Evolutionary conservation across 768 basidiomycete species (phyloP), one percentile per base, ranked within the genome.

Genomic region (Symmetrospora coprosmae): DNA sequence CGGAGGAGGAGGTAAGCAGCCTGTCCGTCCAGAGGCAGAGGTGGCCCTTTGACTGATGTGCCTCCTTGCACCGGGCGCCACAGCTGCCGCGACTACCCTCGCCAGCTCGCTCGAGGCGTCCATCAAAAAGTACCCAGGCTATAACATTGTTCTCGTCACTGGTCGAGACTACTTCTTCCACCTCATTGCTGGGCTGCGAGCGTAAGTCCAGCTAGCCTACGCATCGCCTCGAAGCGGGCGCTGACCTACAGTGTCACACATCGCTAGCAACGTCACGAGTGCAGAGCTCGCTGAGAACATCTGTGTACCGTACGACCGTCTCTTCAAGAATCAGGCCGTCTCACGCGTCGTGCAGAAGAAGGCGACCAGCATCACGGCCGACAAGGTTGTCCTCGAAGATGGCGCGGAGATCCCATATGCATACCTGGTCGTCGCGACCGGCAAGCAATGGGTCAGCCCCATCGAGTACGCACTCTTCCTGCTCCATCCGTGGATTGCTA

Each of bases 361-460:
- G 25, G 55, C 37, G 4, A 19, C 19, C 9, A 43, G 46, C n/a
- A 30, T 58, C 37, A 39, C 28, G 5, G 13, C 23, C 19, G 60
- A 52, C 28, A 43, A 53, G n/a, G 43, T 66, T 1, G 64, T 64
- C 1, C 16, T 43, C 27, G 60, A 60, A 27, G 48, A 53, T 43
- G 48, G 39, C 9, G 2, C 13, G 0, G 63, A 66, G 48, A 62
- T 68, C 30, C 17, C 49, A 0, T 68, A 67, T 31, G 66, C 60
- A 2, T 67, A 64, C 41, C 27, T 17, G 6, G 28, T 66, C 17
- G 47, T 68, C 23, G 67, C 67, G 0, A 68, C 63, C 0, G 67
- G 66, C 33, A 23, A 64, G 23, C 8, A 48, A 25, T n/a, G 9
- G n/a, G 17, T 17, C 13, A 39, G 25, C 7, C 55, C 55, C n/a